Evolutionary conservation across 768 basidiomycete genomes (phyloP).

Genomic region (Astraeus odoratus): DNA sequence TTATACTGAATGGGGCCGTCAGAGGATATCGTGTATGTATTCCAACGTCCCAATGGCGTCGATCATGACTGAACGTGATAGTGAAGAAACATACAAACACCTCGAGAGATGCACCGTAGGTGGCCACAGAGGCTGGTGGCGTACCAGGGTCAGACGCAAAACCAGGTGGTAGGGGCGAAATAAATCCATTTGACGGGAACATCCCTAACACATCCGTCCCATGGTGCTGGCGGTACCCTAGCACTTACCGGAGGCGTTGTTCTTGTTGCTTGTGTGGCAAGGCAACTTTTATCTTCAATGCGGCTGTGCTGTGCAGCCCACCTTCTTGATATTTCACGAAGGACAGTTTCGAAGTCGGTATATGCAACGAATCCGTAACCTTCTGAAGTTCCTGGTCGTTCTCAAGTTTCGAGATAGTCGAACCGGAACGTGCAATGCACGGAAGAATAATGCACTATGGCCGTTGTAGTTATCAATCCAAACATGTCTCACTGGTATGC

Average conservation of each 20-base stretch:
- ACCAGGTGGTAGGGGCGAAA: constrained; percentile 61
- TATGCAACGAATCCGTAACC: constrained; percentile 97
- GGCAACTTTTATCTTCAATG: constrained; percentile 94
- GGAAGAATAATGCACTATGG: constrained; percentile 58
- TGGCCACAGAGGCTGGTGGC: constrained; percentile 36
- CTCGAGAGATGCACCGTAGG: constrained; percentile 23
- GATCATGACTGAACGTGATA: too few relatives aligned
- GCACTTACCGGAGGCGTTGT: constrained; percentile 79
- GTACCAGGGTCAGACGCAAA: constrained; percentile 45
- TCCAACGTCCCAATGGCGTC: too few relatives aligned
- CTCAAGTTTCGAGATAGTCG: constrained; percentile 57
- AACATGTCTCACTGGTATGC: too few relatives aligned
- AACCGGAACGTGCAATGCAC: not conserved
- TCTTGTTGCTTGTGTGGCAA: constrained; percentile 94
- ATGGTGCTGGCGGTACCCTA: constrained; percentile 34
- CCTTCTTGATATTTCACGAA: constrained; percentile 99
- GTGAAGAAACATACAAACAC: not conserved
- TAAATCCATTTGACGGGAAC: constrained; percentile 41
- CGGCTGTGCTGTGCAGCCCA: constrained; percentile 92
- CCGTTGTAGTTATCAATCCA: constrained; percentile 85
- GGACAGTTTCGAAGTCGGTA: constrained; percentile 95
- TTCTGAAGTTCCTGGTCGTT: constrained; percentile 88
- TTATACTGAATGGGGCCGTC: not conserved
- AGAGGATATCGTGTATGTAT: too few relatives aligned
- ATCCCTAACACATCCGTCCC: constrained; percentile 38